Percentiles rank a stretch among this genome's conserved stretches.
These are phyloP conservation scores for Sanchytrium tribonematis DNA, from an alignment of 371 early-diverging fungal genomes.

Conservation along the genomic window DNA sequence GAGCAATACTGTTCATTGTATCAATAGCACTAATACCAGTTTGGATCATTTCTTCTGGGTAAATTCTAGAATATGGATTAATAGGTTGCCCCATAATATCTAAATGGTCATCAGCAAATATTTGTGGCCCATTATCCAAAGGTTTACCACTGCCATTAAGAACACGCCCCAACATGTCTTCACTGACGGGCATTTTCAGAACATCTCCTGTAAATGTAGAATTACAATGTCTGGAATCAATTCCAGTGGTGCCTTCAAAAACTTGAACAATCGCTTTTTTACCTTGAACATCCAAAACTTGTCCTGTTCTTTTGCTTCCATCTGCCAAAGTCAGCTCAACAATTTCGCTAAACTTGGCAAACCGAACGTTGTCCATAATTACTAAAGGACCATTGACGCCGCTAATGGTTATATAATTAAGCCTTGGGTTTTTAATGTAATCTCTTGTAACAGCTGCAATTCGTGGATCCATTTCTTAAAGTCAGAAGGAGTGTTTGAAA, in stretches of 20 bases:
- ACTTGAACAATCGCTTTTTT: slow-evolving; percentile 97
- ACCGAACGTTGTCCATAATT: slow-evolving; percentile 96
- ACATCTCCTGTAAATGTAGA: slow-evolving; percentile 95
- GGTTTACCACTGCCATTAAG: slow-evolving; percentile 98
- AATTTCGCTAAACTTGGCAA: slow-evolving; percentile 94
- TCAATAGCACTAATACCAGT: slow-evolving; percentile 99
- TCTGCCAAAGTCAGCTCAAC: slow-evolving; percentile 92
- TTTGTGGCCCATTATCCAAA: slow-evolving; percentile 96
- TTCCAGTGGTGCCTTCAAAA: slow-evolving; percentile 96
- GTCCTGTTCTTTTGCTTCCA: slow-evolving; percentile 81
- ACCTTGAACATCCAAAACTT: slow-evolving; percentile 96
- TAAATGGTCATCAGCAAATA: slow-evolving; percentile 94
- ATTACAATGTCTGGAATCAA: slow-evolving; percentile 88
- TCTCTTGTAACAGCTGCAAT: slow-evolving; percentile 54
- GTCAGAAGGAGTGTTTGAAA: too few species aligned
- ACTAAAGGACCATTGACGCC: slow-evolving; percentile 99
- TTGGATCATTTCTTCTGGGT: slow-evolving; percentile 99
- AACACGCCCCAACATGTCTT: slow-evolving; percentile 97
- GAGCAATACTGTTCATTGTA: slow-evolving; percentile 99
- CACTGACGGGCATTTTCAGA: slow-evolving; percentile 89
- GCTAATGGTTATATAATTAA: slow-evolving; percentile 92
- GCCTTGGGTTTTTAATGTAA: slow-evolving; percentile 57
- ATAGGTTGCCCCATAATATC: slow-evolving; percentile 98
- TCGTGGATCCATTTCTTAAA: background rate
- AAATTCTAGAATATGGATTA: slow-evolving; percentile 96